These are phyloP conservation scores for Alnus glutinosa DNA, from an alignment of 306 rosid genomes.

Conservation along the genomic window DNA sequence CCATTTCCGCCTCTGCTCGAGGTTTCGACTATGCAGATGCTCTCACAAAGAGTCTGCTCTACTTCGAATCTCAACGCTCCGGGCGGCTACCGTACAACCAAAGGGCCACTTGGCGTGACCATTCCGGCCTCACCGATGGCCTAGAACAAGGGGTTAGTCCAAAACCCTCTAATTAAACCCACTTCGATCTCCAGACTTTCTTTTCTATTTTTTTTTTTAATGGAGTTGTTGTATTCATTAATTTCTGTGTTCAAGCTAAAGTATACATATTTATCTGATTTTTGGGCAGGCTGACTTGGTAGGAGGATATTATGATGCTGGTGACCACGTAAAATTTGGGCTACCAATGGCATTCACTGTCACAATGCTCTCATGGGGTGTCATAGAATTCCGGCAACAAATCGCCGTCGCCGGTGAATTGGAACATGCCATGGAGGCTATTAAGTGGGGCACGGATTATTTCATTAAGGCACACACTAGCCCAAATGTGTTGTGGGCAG, in stretches of 20 bases:
- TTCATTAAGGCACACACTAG: conserved; percentile 97
- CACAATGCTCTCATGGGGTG: conserved; percentile 96
- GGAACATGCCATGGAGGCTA: conserved; percentile 81
- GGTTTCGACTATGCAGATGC: conserved; percentile 77
- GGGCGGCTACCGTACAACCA: conserved; percentile 92
- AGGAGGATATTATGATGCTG: conserved; percentile 97
- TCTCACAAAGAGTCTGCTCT: conserved; percentile 80
- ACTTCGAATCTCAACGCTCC: conserved; percentile 94
- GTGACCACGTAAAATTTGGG: conserved; percentile 97
- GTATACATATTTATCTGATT: not conserved
- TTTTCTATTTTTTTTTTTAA: too few species aligned
- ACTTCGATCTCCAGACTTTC: too few species aligned
- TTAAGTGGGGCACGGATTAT: conserved; percentile 97
- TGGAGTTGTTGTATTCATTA: too few species aligned
- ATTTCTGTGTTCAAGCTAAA: not conserved
- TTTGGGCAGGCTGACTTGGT: conserved; percentile 80
- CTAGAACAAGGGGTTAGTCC: conserved; percentile 78
- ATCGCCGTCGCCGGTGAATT: conserved; percentile 77
- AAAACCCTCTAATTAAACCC: conserved; percentile 8
- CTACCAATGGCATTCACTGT: conserved; percentile 97
- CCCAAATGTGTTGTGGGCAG: conserved; percentile 92
- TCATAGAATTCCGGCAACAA: conserved; percentile 61
- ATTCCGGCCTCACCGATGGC: conserved; percentile 98
- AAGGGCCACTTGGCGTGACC: conserved; percentile 88
- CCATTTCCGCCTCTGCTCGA: conserved; percentile 27